Conservation (phyloP, 2,329 filamentous ascomycete genomes). For the Colletotrichum cuscutae region DNA sequence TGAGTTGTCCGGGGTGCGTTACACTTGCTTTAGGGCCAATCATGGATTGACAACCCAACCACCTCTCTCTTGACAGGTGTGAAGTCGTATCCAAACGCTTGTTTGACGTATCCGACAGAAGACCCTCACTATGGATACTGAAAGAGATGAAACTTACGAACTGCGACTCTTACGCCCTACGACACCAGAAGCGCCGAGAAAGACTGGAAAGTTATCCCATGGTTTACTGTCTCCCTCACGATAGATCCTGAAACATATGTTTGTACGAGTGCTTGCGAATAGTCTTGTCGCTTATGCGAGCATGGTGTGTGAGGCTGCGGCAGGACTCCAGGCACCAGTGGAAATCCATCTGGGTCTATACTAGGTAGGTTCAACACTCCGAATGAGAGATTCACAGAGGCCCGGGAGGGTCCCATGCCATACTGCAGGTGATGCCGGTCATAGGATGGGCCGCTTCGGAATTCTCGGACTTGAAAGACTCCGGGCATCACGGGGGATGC, state of each 20-base stretch:
- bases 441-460: constrained; percentile 13
- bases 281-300: neutral
- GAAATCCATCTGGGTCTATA: neutral
- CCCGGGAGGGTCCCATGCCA: neutral
- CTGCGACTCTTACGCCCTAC: neutral
- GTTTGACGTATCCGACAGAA: neutral
- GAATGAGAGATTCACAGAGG: neutral
- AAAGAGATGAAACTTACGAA: neutral
- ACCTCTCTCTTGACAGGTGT: neutral
- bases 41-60: constrained; percentile 14
- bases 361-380: neutral
- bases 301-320: neutral
- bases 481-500: constrained; percentile 18
- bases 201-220: neutral
- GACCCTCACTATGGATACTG: neutral
- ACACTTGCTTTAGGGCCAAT: constrained; percentile 13
- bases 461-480: constrained; percentile 7
- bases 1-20: constrained; percentile 17
- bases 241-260: neutral
- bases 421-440: neutral
- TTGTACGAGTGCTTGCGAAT: neutral
- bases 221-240: neutral
- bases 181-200: neutral
- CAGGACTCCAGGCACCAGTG: neutral
- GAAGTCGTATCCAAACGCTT: constrained; percentile 8